Percentiles rank a stretch among this genome's conserved stretches.
Evolutionary conservation across 371 early-diverging fungal species (phyloP).

Genomic region (Mucor racemosus): DNA sequence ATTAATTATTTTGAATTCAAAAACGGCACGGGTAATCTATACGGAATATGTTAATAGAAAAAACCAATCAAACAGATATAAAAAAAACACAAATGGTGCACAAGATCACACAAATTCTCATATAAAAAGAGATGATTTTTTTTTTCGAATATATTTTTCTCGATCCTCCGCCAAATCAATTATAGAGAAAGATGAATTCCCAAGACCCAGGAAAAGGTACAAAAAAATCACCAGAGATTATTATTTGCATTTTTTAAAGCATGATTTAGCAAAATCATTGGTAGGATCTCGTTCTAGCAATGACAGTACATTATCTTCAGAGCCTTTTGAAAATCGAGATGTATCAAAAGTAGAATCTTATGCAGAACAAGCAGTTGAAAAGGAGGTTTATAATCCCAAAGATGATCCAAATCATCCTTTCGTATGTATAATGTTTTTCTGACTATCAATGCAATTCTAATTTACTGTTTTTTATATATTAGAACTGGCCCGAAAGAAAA

Average conservation of each 20-base stretch:
- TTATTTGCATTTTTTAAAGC: too few species aligned
- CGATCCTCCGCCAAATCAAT: background rate
- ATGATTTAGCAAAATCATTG: background rate
- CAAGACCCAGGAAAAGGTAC: background rate
- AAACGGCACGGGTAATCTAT: background rate
- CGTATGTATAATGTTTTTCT: constrained; percentile 5
- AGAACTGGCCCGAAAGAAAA: constrained; percentile 40
- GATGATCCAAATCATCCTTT: constrained; percentile 31
- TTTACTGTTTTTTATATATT: background rate
- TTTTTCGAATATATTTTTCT: background rate
- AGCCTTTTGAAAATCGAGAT: background rate
- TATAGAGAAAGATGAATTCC: background rate
- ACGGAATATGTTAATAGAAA: background rate
- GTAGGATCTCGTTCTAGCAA: background rate
- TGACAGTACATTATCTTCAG: background rate
- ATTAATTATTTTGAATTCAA: background rate
- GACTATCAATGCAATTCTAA: too few species aligned
- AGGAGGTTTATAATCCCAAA: constrained; percentile 11
- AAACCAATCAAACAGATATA: background rate
- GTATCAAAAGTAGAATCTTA: background rate
- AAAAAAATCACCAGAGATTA: too few species aligned
- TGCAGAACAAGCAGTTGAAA: background rate
- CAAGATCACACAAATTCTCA: too few species aligned
- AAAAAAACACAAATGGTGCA: too few species aligned
- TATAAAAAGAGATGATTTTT: too few species aligned